These are phyloP conservation scores for Fusarium nodosum DNA, from an alignment of 2,329 filamentous ascomycete genomes.

Conservation along the genomic window DNA sequence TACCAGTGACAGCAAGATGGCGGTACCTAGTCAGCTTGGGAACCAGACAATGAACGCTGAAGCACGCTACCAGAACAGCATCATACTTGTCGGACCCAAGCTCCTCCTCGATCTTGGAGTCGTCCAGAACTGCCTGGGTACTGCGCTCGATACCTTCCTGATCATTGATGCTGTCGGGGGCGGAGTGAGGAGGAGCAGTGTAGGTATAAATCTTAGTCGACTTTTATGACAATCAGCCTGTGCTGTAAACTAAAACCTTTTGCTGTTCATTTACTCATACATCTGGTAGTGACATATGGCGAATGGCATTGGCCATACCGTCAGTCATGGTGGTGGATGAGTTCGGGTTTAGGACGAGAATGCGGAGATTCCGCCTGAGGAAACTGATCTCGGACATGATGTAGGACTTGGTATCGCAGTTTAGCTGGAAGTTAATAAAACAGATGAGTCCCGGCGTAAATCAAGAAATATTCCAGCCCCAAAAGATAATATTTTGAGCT, in stretches of 20 bases:
- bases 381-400: conserved; percentile 44
- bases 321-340: conserved; percentile 80
- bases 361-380: conserved; percentile 50
- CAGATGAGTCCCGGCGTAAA: neutral
- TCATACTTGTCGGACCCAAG: conserved; percentile 67
- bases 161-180: conserved; percentile 84
- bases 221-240: conserved; percentile 51
- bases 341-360: conserved; percentile 85
- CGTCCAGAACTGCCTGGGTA: conserved; percentile 70
- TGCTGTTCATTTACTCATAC: conserved; percentile 32
- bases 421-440: neutral
- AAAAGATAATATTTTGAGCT: conserved; percentile 2
- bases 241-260: conserved; percentile 10
- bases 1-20: conserved; percentile 66
- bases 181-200: conserved; percentile 69
- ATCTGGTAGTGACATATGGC: conserved; percentile 54
- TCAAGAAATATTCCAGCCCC: neutral
- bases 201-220: conserved; percentile 70
- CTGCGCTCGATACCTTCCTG: conserved; percentile 75
- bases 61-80: conserved; percentile 89
- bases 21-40: conserved; percentile 62
- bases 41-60: conserved; percentile 86
- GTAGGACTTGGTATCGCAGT: neutral
- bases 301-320: conserved; percentile 67
- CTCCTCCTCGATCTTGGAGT: conserved; percentile 59